phyloP scores from a whole-genome alignment of 1,284 basidiomycete genomes.

The Gomphus bonarii region DNA sequence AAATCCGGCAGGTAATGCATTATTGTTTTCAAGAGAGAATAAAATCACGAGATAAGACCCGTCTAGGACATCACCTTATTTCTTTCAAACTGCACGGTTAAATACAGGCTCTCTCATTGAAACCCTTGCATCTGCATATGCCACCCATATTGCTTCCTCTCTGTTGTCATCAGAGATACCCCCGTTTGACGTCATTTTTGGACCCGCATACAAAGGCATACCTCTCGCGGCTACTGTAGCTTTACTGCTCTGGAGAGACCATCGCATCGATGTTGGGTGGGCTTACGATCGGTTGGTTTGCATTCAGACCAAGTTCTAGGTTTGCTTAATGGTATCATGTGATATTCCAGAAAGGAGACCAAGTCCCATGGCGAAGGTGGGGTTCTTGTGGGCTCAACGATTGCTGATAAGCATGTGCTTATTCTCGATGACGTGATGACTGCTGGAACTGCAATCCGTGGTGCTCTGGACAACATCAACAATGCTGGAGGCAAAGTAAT shows the following conservation, averaged over 20 bases:
- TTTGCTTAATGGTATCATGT: neutral
- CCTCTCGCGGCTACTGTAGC: slow-evolving; percentile 86
- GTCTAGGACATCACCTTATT: slow-evolving; percentile 81
- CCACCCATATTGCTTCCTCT: slow-evolving; percentile 52
- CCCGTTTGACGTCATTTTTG: slow-evolving; percentile 86
- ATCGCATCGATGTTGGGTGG: slow-evolving; percentile 66
- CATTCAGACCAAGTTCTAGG: too few species aligned
- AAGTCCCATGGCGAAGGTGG: slow-evolving; percentile 99
- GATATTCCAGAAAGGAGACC: slow-evolving; percentile 63
- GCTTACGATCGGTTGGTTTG: slow-evolving; percentile 58
- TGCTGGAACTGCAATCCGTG: slow-evolving; percentile 84
- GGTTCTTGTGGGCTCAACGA: slow-evolving; percentile 75
- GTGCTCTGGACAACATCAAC: slow-evolving; percentile 66
- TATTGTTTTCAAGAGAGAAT: neutral
- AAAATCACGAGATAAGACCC: neutral
- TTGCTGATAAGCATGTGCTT: slow-evolving; percentile 74
- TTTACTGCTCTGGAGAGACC: slow-evolving; percentile 60
- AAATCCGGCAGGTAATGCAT: slow-evolving; percentile 84
- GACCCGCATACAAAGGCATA: slow-evolving; percentile 98
- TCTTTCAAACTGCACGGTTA: slow-evolving; percentile 90
- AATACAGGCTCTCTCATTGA: slow-evolving; percentile 78
- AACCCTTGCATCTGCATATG: slow-evolving; percentile 80
- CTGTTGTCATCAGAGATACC: slow-evolving; percentile 41
- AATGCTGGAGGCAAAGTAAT: slow-evolving; percentile 69
- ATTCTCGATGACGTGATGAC: slow-evolving; percentile 98